Evolutionary conservation across 306 rosid species (phyloP).

Genomic region (Delonix regia): DNA sequence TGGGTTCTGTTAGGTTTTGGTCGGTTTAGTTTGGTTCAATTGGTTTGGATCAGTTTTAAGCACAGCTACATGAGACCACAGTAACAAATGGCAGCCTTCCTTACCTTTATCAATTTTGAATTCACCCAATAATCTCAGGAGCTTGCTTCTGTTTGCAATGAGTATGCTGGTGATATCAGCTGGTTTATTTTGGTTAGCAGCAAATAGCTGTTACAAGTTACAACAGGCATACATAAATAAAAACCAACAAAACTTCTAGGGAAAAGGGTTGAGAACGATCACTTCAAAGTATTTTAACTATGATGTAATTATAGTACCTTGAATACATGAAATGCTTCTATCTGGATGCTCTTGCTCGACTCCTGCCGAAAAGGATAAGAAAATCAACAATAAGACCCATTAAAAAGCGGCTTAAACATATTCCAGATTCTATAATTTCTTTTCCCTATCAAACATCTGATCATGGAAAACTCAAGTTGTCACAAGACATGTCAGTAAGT

Average conservation of each 20-base stretch:
- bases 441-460: not conserved
- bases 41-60: too few species aligned
- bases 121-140: constrained; percentile 83
- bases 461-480: constrained; percentile 22
- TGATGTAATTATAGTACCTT: constrained; percentile 56
- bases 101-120: constrained; percentile 83
- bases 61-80: not conserved
- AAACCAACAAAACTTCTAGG: constrained; percentile 4
- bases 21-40: too few species aligned
- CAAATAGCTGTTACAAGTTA: constrained; percentile 71
- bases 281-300: constrained; percentile 3
- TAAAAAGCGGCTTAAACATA: constrained; percentile 7
- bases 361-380: constrained; percentile 53
- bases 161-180: constrained; percentile 78
- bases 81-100: constrained; percentile 21
- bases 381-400: constrained; percentile 25
- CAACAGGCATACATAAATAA: constrained; percentile 24
- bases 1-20: too few species aligned
- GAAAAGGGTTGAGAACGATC: constrained; percentile 1
- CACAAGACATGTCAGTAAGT: constrained; percentile 17
- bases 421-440: constrained; percentile 1
- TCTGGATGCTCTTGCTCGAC: constrained; percentile 92
- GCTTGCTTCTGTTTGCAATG: constrained; percentile 78
- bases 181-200: constrained; percentile 85
- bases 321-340: constrained; percentile 91